Conservation (phyloP, 75 land plant species). For the Isoetes taiwanensis region DNA sequence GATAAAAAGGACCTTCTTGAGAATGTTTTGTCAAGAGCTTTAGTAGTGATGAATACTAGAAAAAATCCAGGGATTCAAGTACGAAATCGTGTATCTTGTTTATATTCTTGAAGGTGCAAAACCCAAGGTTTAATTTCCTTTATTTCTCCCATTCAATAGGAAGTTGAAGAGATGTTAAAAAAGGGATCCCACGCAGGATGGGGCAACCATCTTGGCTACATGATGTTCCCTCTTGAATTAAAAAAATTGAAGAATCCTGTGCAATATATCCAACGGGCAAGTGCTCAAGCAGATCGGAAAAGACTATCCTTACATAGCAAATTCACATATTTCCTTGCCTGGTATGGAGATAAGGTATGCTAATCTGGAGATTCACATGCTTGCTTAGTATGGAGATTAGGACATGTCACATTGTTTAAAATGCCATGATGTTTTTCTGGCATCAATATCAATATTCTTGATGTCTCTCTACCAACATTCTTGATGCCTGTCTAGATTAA, state of each 20-base stretch:
- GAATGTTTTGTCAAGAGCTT: too few relatives aligned
- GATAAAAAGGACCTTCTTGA: too few relatives aligned
- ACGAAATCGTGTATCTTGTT: too few relatives aligned
- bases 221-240: slow-evolving; percentile 39
- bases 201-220: slow-evolving; percentile 67
- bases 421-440: too few relatives aligned
- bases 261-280: slow-evolving; percentile 45
- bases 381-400: not conserved
- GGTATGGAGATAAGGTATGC: not conserved
- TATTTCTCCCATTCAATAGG: slow-evolving; percentile 24
- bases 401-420: not conserved
- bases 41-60: slow-evolving; percentile 48
- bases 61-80: slow-evolving; percentile 55
- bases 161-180: slow-evolving; percentile 50
- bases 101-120: too few relatives aligned
- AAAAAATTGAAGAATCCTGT: slow-evolving; percentile 32
- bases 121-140: too few relatives aligned
- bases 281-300: slow-evolving; percentile 25
- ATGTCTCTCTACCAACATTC: too few relatives aligned
- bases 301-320: slow-evolving; percentile 44
- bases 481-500: too few relatives aligned
- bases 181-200: slow-evolving; percentile 27
- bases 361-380: not conserved
- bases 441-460: too few relatives aligned
- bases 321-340: slow-evolving; percentile 23